A percentile compares a stretch with the other conserved stretches of the same genome.
Evolutionary conservation across 2,329 filamentous ascomycete species (phyloP).

Genomic region (Diaporthe citri): DNA sequence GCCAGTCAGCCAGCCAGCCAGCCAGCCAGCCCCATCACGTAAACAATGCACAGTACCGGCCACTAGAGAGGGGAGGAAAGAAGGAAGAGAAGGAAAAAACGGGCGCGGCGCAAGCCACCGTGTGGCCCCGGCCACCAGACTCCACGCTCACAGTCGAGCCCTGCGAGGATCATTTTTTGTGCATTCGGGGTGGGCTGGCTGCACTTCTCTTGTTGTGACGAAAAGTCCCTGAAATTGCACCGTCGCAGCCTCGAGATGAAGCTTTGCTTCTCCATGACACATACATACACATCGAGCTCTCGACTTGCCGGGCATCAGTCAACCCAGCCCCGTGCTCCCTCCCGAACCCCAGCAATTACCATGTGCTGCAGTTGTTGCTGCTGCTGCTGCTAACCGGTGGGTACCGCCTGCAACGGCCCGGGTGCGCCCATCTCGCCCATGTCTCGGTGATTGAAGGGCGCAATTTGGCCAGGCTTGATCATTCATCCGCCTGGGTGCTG

Average conservation of each 20-base stretch:
- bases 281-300: not conserved
- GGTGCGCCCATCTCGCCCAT: conserved; percentile 22
- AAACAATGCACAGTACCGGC: conserved; percentile 13
- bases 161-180: conserved; percentile 25
- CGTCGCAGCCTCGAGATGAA: conserved; percentile 31
- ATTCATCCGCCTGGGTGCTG: not conserved
- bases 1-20: not conserved
- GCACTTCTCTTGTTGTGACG: conserved; percentile 9
- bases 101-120: conserved; percentile 11
- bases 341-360: not conserved
- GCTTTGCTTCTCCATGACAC: conserved; percentile 29
- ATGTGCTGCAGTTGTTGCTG: not conserved
- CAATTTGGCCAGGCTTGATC: conserved; percentile 19
- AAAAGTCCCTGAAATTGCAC: conserved; percentile 28
- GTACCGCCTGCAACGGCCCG: conserved; percentile 8
- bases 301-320: conserved; percentile 17
- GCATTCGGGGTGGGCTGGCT: not conserved
- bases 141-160: conserved; percentile 32
- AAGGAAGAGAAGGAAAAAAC: not conserved
- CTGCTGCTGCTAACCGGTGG: conserved; percentile 4
- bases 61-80: not conserved
- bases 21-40: conserved; percentile 25
- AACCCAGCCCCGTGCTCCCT: conserved; percentile 4
- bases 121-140: conserved; percentile 14
- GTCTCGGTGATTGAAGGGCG: conserved; percentile 29